Base-by-base conservation (phyloP, 1,284 basidiomycete genomes). In the Heterobasidion occidentale region DNA sequence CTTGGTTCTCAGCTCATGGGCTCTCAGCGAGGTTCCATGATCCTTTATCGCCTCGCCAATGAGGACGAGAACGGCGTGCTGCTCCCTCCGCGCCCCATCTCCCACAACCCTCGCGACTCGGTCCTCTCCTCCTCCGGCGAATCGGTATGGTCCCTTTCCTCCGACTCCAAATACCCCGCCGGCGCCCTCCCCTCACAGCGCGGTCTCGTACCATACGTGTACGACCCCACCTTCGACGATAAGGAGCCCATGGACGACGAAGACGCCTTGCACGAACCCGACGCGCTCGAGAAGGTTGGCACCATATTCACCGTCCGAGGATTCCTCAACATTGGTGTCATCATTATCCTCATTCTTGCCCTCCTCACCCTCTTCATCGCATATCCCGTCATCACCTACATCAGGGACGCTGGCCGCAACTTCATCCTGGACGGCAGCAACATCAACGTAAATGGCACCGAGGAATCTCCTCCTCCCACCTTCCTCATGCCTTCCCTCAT, bases 311-410 rank as follows among this genome's bases (percentile, higher is more conserved):
- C 68, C 19, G 70, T 64, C 44, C 73, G 80, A 51, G 78, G 79
- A 1, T 49, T 80, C 12, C 62, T 70, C 55, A 82, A 83, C 66
- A 59, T 82, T 44, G 75, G 77, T 7, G 77, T 78, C 56, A 70
- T 83, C 34, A 51, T 75, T 48, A 42, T 79, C 38, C 70, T 81
- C 42, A 62, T 72, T 15, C 52, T 63, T n/a, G 68, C 70, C 9
- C 67, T 82, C 45, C 68, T 81, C 49, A 70, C 73, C 54, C 79
- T 94, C 7, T 95, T 94, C 67, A 80, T 87, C 27, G 81, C 84
- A 47, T 94, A 91, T 64, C 92, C 92, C 2, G 81, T 94, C 64
- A 66, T 92, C 62, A 71, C 72, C 19, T 86, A 77, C 59, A 78
- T 78, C 64, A 66, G 69, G 5, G 70, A 75, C 53, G 68, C 73